These are phyloP conservation scores for Pisolithus tinctorius DNA, from an alignment of 768 basidiomycete genomes.

Conservation along the genomic window DNA sequence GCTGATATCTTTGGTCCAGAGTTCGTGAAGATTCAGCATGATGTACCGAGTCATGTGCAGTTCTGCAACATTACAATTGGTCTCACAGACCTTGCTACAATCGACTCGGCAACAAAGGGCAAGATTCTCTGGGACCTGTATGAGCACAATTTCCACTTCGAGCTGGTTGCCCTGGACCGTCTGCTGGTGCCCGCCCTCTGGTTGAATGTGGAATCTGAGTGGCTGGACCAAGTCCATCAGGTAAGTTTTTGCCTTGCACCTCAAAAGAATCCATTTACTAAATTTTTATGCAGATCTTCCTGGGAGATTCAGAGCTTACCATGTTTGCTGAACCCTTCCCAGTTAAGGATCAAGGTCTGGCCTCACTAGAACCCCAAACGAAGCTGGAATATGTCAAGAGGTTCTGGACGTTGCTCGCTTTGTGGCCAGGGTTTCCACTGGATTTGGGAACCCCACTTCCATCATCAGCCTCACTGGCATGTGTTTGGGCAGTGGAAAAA, in stretches of 20 bases:
- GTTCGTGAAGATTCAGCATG: neutral
- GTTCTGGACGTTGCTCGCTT: neutral
- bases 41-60: neutral
- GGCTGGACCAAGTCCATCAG: neutral
- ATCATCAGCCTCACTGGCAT: neutral
- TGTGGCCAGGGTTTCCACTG: neutral
- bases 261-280: too few species aligned
- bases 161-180: conserved; percentile 13
- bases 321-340: too few species aligned
- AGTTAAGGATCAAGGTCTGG: too few species aligned
- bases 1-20: neutral
- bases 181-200: neutral
- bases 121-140: conserved; percentile 14
- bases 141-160: conserved; percentile 12
- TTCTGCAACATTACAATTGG: neutral
- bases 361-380: too few species aligned
- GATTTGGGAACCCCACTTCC: neutral
- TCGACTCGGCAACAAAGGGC: neutral
- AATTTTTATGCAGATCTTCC: too few species aligned
- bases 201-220: neutral
- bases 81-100: neutral
- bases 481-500: neutral
- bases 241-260: neutral
- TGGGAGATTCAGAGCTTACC: too few species aligned
- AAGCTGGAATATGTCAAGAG: neutral